Conservation (phyloP, 176 grass and related monocot genomes). For the Bothriochloa decipiens region DNA sequence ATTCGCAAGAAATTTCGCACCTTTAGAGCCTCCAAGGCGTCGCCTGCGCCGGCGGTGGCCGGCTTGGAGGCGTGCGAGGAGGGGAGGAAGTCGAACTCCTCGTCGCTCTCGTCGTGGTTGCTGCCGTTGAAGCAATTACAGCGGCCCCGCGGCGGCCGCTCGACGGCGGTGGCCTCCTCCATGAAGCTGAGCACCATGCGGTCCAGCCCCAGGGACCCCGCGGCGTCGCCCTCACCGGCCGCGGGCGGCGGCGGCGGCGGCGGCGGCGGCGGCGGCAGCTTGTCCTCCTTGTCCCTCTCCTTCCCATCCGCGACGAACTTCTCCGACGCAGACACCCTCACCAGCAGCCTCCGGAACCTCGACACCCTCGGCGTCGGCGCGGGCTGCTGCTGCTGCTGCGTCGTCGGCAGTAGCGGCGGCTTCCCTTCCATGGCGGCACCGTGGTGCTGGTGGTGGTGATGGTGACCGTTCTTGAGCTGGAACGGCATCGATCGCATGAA, state of each 20-base stretch:
- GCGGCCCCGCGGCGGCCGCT: constrained; percentile 65
- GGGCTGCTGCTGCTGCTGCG: background rate
- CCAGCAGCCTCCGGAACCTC: constrained; percentile 68
- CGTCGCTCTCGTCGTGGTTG: constrained; percentile 72
- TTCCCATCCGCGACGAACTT: constrained; percentile 37
- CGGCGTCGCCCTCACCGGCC: constrained; percentile 38
- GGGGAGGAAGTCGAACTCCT: constrained; percentile 66
- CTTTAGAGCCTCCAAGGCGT: constrained; percentile 68
- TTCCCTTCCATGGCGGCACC: constrained; percentile 66
- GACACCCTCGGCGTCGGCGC: constrained; percentile 47
- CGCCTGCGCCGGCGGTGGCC: constrained; percentile 25
- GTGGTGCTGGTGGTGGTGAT: too few species aligned
- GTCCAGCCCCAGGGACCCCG: constrained; percentile 67
- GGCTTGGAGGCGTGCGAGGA: constrained; percentile 29
- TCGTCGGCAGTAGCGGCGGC: constrained; percentile 23
- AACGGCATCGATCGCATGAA: constrained; percentile 65
- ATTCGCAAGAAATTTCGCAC: constrained; percentile 42
- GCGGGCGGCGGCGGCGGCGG: background rate
- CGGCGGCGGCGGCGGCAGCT: too few species aligned
- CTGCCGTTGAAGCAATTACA: constrained; percentile 95
- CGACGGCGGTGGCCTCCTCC: constrained; percentile 59
- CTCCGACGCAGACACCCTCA: constrained; percentile 53
- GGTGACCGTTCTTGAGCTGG: constrained; percentile 61
- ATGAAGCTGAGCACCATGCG: constrained; percentile 87
- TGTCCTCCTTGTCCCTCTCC: constrained; percentile 69